A percentile compares a stretch with the other conserved stretches of the same genome.
phyloP scores from a whole-genome alignment of 73 alveolate genomes.

The Effrenium voratum region DNA sequence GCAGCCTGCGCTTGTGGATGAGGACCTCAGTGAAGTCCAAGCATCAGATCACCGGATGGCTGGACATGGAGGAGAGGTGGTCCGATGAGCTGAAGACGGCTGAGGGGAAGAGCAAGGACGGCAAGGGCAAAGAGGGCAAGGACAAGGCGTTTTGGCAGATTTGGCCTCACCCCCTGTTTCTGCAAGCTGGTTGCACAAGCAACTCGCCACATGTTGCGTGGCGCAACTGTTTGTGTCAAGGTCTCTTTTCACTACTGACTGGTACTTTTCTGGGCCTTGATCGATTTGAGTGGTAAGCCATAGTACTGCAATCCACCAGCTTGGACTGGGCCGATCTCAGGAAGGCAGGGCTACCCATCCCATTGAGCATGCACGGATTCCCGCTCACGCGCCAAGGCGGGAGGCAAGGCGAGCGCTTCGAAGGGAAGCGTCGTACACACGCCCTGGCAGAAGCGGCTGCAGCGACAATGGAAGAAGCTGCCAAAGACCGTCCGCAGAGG shows the following conservation, averaged over 20 bases:
- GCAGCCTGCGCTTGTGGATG: conserved; percentile 32
- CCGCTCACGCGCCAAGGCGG: background rate
- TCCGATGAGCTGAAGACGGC: conserved; percentile 21
- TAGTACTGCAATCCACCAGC: background rate
- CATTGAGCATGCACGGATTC: background rate
- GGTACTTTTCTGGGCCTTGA: background rate
- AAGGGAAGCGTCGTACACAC: background rate
- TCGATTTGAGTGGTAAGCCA: background rate
- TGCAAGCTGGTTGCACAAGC: background rate
- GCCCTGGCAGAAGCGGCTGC: conserved; percentile 25
- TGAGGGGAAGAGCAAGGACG: background rate
- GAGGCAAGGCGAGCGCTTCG: background rate
- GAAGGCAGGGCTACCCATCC: background rate
- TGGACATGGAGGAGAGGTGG: conserved; percentile 85
- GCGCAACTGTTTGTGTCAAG: background rate
- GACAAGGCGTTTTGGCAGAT: background rate
- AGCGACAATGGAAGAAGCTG: conserved; percentile 7
- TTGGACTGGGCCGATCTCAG: background rate
- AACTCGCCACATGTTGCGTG: background rate
- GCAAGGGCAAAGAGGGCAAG: background rate
- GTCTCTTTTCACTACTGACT: background rate
- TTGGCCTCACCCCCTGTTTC: background rate
- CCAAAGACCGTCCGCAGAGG: conserved; percentile 50
- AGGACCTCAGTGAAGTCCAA: conserved; percentile 26
- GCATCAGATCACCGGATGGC: conserved; percentile 75